Percentiles rank a stretch among this genome's conserved stretches.
Conservation (phyloP, 2,329 filamentous ascomycete genomes). For the Teratosphaeriaceae sp. region DNA sequence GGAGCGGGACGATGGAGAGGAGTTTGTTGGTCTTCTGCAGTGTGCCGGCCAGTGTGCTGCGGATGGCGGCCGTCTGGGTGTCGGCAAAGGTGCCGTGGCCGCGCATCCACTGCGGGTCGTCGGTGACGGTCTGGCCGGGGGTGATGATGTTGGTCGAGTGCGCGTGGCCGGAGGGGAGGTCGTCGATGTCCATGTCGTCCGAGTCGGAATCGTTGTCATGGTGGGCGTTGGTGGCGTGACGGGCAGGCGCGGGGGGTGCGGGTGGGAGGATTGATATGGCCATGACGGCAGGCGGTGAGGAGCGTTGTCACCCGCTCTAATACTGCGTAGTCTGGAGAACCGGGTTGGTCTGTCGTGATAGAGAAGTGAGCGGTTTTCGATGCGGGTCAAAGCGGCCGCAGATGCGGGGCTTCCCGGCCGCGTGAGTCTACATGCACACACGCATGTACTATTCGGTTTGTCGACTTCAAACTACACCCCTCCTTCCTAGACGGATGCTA, state of each 20-base stretch:
- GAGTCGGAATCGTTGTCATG: conserved; percentile 25
- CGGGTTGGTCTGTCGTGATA: too few species aligned
- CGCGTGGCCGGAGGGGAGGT: conserved; percentile 39
- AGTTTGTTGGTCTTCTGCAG: conserved; percentile 95
- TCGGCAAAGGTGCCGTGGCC: conserved; percentile 87
- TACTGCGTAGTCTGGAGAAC: too few species aligned
- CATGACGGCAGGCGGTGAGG: too few species aligned
- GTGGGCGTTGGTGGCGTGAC: conserved; percentile 13
- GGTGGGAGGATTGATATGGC: conserved; percentile 55
- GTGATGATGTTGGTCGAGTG: conserved; percentile 60
- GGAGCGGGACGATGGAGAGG: conserved; percentile 81
- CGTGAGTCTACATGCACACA: too few species aligned
- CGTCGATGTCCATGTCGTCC: conserved; percentile 41
- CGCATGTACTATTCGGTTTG: too few species aligned
- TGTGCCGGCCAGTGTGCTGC: conserved; percentile 84
- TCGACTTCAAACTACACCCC: too few species aligned
- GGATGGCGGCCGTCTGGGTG: conserved; percentile 57
- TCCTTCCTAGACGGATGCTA: too few species aligned
- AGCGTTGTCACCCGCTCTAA: too few species aligned
- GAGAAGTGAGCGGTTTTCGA: too few species aligned
- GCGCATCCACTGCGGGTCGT: conserved; percentile 95
- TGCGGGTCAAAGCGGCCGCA: too few species aligned
- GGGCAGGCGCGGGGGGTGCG: conserved; percentile 28
- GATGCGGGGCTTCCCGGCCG: too few species aligned
- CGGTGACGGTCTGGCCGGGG: conserved; percentile 80